Conservation (phyloP, 1,284 basidiomycete genomes). For the Chalciporus sp. region DNA sequence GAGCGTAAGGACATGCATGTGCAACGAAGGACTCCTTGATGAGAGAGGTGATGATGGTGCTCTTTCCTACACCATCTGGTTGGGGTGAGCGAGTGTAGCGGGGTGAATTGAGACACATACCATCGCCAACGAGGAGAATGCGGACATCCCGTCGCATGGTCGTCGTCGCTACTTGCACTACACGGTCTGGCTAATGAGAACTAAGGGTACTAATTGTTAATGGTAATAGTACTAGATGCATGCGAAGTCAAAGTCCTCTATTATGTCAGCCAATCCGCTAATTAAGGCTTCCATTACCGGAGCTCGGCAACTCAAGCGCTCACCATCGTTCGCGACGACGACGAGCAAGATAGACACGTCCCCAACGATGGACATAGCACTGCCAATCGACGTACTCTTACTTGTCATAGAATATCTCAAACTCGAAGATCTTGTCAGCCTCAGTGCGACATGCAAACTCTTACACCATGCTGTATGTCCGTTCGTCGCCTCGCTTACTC, state of each 20-base stretch:
- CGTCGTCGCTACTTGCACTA: constrained; percentile 6
- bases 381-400: constrained; percentile 61
- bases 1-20: constrained; percentile 54
- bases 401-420: constrained; percentile 51
- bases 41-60: constrained; percentile 91
- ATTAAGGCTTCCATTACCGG: too few species aligned
- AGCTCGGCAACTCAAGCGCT: too few species aligned
- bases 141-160: constrained; percentile 83
- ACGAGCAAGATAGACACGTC: not conserved
- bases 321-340: not conserved
- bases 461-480: constrained; percentile 52
- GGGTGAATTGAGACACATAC: constrained; percentile 44
- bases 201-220: not conserved
- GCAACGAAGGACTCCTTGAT: constrained; percentile 94
- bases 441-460: constrained; percentile 49
- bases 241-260: not conserved
- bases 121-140: constrained; percentile 93
- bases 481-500: not conserved
- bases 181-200: too few species aligned
- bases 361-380: not conserved
- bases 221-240: not conserved
- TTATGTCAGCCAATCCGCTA: constrained; percentile 3
- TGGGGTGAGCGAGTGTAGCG: not conserved
- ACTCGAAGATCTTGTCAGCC: constrained; percentile 45
- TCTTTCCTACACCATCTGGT: constrained; percentile 91